phyloP scores from a whole-genome alignment of 768 basidiomycete species.

The Russula earlei region DNA sequence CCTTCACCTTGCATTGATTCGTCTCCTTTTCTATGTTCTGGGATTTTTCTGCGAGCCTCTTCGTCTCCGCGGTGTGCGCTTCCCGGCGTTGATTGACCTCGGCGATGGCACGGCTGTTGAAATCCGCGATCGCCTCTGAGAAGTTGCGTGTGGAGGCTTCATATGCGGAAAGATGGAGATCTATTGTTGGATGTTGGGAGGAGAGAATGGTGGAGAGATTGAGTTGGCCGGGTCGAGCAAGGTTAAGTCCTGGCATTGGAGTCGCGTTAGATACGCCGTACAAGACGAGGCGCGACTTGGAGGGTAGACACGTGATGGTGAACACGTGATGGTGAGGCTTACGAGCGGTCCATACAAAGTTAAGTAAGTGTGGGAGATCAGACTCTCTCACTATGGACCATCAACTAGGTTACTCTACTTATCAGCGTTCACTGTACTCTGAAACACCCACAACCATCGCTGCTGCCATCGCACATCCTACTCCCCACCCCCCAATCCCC shows the following conservation, averaged over 20 bases:
- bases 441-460: constrained; percentile 42
- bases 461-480: constrained; percentile 41
- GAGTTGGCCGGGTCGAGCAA: constrained; percentile 28
- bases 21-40: constrained; percentile 60
- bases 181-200: constrained; percentile 49
- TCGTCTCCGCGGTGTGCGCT: constrained; percentile 52
- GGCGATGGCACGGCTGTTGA: constrained; percentile 61
- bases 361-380: no score
- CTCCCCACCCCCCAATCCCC: constrained; percentile 39
- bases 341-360: no score
- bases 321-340: constrained; percentile 7
- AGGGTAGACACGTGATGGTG: no score
- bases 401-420: constrained; percentile 48
- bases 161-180: constrained; percentile 50
- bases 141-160: constrained; percentile 64
- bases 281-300: no score
- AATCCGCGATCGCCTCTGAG: constrained; percentile 59
- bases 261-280: background rate
- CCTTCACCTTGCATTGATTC: constrained; percentile 63
- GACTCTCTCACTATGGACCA: constrained; percentile 53
- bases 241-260: background rate
- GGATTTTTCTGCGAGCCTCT: constrained; percentile 50
- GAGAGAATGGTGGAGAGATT: constrained; percentile 49
- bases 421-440: constrained; percentile 50
- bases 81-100: constrained; percentile 61